These are phyloP conservation scores for Citropsis articulata DNA, from an alignment of 345 rosid species.

Conservation along the genomic window DNA sequence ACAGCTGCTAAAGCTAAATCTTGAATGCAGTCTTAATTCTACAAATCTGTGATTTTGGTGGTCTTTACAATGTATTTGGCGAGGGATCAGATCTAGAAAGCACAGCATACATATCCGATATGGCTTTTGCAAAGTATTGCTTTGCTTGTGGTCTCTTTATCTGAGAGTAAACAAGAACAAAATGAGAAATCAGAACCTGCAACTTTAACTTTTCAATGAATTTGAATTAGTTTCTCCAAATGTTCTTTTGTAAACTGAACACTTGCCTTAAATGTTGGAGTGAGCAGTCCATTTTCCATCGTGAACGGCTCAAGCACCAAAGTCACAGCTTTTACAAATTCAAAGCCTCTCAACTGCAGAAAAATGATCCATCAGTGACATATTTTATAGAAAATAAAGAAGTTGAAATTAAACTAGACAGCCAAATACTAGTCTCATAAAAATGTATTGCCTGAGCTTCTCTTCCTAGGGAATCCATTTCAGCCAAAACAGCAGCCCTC, in stretches of 20 bases:
- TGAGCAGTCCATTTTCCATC: constrained; percentile 76
- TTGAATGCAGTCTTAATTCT: not conserved
- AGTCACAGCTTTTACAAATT: constrained; percentile 89
- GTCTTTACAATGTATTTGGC: constrained; percentile 9
- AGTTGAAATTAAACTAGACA: not conserved
- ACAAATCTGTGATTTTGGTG: not conserved
- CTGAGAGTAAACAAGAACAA: constrained; percentile 28
- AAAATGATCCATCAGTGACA: constrained; percentile 3
- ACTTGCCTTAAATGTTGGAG: constrained; percentile 94
- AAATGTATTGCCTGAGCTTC: constrained; percentile 70
- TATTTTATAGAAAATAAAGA: not conserved
- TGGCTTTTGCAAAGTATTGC: constrained; percentile 62
- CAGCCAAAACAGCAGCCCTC: constrained; percentile 71
- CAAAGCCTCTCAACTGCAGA: constrained; percentile 83
- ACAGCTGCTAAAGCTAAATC: not conserved
- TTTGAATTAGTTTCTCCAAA: not conserved
- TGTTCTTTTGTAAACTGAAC: not conserved
- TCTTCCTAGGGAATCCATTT: constrained; percentile 79
- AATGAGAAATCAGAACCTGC: not conserved
- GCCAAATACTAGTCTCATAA: not conserved
- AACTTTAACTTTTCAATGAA: not conserved
- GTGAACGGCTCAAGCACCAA: constrained; percentile 80
- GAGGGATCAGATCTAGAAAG: constrained; percentile 55
- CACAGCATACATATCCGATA: constrained; percentile 50
- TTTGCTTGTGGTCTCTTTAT: constrained; percentile 85